These are phyloP conservation scores for Orobanche coerulescens DNA, from an alignment of 257 asterid genomes.

Conservation along the genomic window DNA sequence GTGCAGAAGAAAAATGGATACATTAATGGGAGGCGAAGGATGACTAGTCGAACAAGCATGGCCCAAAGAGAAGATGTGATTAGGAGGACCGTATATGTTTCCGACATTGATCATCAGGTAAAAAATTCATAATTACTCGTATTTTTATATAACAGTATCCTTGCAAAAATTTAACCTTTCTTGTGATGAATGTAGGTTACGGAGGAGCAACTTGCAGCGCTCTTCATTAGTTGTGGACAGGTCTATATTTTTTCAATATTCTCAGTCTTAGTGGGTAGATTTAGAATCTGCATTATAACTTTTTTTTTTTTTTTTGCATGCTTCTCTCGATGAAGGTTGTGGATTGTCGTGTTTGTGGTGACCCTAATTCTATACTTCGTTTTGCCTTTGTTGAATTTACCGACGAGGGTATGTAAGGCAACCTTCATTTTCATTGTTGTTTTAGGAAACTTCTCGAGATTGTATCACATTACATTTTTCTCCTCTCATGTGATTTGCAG, in stretches of 20 bases:
- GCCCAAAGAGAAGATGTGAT: conserved; percentile 71
- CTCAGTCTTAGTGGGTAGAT: conserved; percentile 1
- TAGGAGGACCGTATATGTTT: conserved; percentile 71
- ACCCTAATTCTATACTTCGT: conserved; percentile 66
- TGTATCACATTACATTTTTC: conserved; percentile 17
- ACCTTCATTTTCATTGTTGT: conserved; percentile 11
- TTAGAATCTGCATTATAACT: conserved; percentile 14
- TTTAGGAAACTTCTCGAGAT: neutral
- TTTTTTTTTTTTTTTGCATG: neutral
- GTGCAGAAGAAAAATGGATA: conserved; percentile 51
- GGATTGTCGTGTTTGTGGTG: conserved; percentile 70
- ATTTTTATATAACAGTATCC: neutral
- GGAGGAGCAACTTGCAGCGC: conserved; percentile 65
- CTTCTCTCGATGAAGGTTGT: conserved; percentile 39
- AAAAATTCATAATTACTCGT: neutral
- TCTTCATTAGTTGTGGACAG: conserved; percentile 60
- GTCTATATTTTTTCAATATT: conserved; percentile 24
- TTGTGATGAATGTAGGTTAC: conserved; percentile 41
- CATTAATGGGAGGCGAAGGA: conserved; percentile 43
- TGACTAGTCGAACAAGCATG: conserved; percentile 50
- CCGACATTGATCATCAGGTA: conserved; percentile 76
- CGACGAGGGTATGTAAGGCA: conserved; percentile 41
- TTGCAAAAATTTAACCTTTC: neutral
- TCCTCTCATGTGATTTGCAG: conserved; percentile 32
- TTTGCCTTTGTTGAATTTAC: conserved; percentile 61